These are phyloP conservation scores for Candida buenavistaensis DNA, from an alignment of 1,139 yeast species.

Conservation along the genomic window DNA sequence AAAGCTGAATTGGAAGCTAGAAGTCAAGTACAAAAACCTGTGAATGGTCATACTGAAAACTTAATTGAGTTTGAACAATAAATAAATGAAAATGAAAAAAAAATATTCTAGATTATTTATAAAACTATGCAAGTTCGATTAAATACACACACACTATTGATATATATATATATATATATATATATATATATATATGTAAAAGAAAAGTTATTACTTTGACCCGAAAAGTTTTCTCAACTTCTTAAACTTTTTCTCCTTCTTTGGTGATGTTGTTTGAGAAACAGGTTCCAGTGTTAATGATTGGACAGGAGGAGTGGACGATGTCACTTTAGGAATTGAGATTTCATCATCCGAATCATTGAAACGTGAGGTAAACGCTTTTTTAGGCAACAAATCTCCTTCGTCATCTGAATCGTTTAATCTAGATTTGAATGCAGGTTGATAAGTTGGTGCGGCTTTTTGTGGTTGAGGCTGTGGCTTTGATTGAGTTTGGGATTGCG, in stretches of 20 bases:
- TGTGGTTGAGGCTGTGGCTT: not conserved
- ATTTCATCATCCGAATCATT: conserved; percentile 17
- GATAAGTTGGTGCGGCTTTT: not conserved
- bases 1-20: conserved; percentile 13
- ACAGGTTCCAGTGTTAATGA: conserved; percentile 6
- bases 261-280: too few species aligned
- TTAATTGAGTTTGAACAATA: conserved; percentile 29
- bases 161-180: too few species aligned
- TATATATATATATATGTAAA: too few species aligned
- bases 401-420: conserved; percentile 15
- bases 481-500: too few species aligned
- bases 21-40: conserved; percentile 7
- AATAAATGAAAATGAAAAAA: not conserved
- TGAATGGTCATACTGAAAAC: conserved; percentile 14
- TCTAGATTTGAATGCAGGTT: conserved; percentile 10
- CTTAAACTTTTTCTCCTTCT: conserved; percentile 51
- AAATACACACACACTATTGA: too few species aligned
- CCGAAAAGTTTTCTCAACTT: conserved; percentile 66
- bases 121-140: too few species aligned
- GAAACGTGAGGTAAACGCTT: conserved; percentile 13
- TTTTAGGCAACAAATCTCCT: conserved; percentile 5
- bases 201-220: too few species aligned
- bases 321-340: conserved; percentile 4
- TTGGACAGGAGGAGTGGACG: conserved; percentile 3
- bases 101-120: not conserved